phyloP scores from a whole-genome alignment of 495 filamentous ascomycete species.

The Talaromyces liani region DNA sequence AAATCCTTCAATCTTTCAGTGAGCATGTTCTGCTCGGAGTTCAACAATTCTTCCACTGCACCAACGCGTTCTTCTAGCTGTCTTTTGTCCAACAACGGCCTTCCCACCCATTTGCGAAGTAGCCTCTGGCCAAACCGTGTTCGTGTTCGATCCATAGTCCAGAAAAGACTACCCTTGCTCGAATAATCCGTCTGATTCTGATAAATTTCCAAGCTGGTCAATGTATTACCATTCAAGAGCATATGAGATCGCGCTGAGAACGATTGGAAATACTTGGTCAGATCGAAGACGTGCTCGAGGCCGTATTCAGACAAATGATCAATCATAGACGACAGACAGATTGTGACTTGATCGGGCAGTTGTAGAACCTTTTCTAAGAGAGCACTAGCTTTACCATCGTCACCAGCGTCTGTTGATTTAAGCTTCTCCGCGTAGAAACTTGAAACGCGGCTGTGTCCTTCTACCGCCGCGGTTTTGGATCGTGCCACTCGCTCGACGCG shows the following conservation, averaged over 20 bases:
- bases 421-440: slow-evolving; percentile 91
- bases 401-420: slow-evolving; percentile 46
- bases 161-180: slow-evolving; percentile 85
- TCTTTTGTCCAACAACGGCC: slow-evolving; percentile 74
- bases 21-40: slow-evolving; percentile 51
- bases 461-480: slow-evolving; percentile 73
- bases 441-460: slow-evolving; percentile 82
- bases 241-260: slow-evolving; percentile 94
- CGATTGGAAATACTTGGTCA: slow-evolving; percentile 96
- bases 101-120: slow-evolving; percentile 90
- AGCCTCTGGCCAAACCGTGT: slow-evolving; percentile 86
- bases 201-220: slow-evolving; percentile 93
- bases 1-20: slow-evolving; percentile 68
- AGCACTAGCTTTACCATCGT: slow-evolving; percentile 42
- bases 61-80: slow-evolving; percentile 75
- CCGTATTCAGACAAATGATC: slow-evolving; percentile 89
- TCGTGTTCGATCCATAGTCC: slow-evolving; percentile 87
- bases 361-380: slow-evolving; percentile 82
- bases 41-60: slow-evolving; percentile 84
- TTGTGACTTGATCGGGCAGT: slow-evolving; percentile 76
- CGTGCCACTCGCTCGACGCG: slow-evolving; percentile 74
- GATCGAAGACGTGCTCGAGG: slow-evolving; percentile 89
- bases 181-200: slow-evolving; percentile 87
- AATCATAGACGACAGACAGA: slow-evolving; percentile 96
- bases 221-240: slow-evolving; percentile 91